Evolutionary conservation across 768 basidiomycete species (phyloP).

Genomic region (Gyrodon lividus): DNA sequence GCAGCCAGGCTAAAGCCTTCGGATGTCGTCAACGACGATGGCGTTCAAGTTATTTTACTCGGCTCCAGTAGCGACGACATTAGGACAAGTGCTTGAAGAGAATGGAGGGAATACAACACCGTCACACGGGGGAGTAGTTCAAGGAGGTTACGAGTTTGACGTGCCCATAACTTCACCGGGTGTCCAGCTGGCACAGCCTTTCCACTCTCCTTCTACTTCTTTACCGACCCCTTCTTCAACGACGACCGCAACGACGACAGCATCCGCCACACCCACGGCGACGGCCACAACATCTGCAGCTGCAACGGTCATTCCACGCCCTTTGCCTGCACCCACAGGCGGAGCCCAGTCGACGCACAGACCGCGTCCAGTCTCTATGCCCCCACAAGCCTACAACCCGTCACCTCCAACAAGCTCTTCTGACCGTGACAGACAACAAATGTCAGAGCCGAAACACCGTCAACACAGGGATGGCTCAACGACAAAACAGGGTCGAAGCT

Average conservation of each 20-base stretch:
- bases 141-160: constrained; percentile 64
- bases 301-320: constrained; percentile 34
- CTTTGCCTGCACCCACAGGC: constrained; percentile 23
- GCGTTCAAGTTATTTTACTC: constrained; percentile 38
- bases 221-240: constrained; percentile 12
- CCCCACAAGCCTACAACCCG: constrained; percentile 53
- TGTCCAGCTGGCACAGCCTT: constrained; percentile 25
- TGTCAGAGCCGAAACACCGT: constrained; percentile 28
- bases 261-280: constrained; percentile 3
- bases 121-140: constrained; percentile 52
- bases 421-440: constrained; percentile 31
- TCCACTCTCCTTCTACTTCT: constrained; percentile 16
- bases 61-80: constrained; percentile 43
- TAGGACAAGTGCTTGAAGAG: constrained; percentile 54
- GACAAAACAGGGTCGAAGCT: constrained; percentile 34
- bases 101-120: constrained; percentile 41
- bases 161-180: constrained; percentile 43
- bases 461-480: constrained; percentile 33
- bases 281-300: constrained; percentile 17
- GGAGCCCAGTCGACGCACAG: constrained; percentile 30
- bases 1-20: constrained; percentile 1
- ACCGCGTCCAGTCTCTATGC: constrained; percentile 73
- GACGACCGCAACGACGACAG: constrained; percentile 10
- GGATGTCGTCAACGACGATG: constrained; percentile 24
- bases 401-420: constrained; percentile 32